Evolutionary conservation across 2,329 filamentous ascomycete species (phyloP), one percentile per base, ranked within the genome.

Genomic region (Sclerotinia subarctica): DNA sequence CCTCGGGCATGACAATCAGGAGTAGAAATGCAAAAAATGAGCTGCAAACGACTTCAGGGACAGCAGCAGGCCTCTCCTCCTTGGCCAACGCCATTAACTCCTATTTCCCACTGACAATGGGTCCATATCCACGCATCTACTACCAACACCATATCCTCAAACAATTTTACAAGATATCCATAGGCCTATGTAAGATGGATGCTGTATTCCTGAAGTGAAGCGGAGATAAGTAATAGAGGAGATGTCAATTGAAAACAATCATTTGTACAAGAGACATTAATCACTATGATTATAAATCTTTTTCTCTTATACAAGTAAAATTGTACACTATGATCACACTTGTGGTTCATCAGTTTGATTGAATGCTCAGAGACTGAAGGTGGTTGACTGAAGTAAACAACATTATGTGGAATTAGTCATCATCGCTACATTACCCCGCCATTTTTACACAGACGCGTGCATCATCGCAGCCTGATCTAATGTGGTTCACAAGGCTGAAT

Each of bases 391-490:
- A 51, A 62, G 35, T 38, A 5, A 38, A 32, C 32, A 32, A 32
- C n/a, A 46, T 7, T 54, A 21, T 11, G 38, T 42, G 1, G 13
- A 13, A 47, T 66, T 66, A 59, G 63, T 66, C 63, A 66, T 66
- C 63, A 21, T 21, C 7, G 21, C 21, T 24, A 32, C n/a, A n/a
- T 44, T 26, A 58, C 52, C 63, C 63, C 63, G 17, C 63, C 5
- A 65, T 49, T 35, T 58, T 38, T 44, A 66, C 63, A 52, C 42
- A 42, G 35, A 21, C 32, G 64, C 32, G 21, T 42, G 62, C 68
- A 70, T 72, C 60, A 69, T 66, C 68, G 68, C 73, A 71, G 70
- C 70, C 68, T 70, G 70, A 53, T 62, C 71, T 32, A 26, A 59
- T 10, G 29, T 38, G 29, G 15, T 29, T 26, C 47, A 51, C 64